Evolutionary conservation across 768 basidiomycete species (phyloP), one percentile per base, ranked within the genome.

Genomic region (Candolleomyces eurysporus): DNA sequence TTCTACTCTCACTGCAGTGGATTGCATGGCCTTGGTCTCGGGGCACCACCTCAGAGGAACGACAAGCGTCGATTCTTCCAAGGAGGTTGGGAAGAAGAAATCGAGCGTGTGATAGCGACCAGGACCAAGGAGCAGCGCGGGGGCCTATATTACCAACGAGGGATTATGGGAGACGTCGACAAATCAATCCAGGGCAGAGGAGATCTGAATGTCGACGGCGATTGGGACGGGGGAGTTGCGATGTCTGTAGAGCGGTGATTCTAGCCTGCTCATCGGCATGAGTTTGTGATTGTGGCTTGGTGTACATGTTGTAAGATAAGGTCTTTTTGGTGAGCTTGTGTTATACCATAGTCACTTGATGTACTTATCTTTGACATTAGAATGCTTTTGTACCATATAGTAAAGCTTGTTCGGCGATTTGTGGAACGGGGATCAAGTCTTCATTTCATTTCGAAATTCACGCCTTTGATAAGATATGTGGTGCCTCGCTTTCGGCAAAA

Each of bases 1-100:
- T 78, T 73, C 60, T 75, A 73, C 32, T 55, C 53, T 11, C 53
- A 55, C 21, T 55, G 53, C 19, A 55, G n/a, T 16, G 53, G 53
- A 9, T 36, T 55, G 14, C 11, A 26, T 30, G 39, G 22, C 5
- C 32, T 31, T 19, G 53, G 53, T 10, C 53, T 55, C 7, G 53
- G 53, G 13, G 53, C 31, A 8, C 32, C 53, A 11, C 53, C 53
- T 13, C 39, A 36, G 31, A 55, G 32, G 53, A 22, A 55, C 17
- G 39, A 31, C 26, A 55, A 42, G 21, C 53, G 53, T 3, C 30
- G 53, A 36, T 55, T 55, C 51, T 55, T 55, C 53, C 53, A 55
- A 36, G 53, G 32, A 13, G 31, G 31, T n/a, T 55, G 53, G 53
- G 53, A 55, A 16, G 53, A 55, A 19, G 53, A 55, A 16, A 36